Evolutionary conservation across 1,139 yeast genomes (phyloP).

Genomic region (Magnusiomyces fungicola): DNA sequence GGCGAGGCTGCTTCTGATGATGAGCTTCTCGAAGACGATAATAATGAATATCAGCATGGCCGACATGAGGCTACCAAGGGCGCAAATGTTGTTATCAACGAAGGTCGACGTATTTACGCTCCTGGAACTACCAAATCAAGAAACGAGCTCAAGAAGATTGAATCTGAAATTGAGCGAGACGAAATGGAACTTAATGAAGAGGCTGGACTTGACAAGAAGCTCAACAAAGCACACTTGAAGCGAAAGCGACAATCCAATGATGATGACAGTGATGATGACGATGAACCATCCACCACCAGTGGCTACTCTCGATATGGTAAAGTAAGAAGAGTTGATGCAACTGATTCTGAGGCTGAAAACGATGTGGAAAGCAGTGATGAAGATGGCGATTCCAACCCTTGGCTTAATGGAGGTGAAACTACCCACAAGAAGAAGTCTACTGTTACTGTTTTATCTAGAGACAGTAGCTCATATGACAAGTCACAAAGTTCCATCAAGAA

Average conservation of each 20-base stretch:
- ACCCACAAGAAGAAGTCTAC: conserved; percentile 45
- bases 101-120: conserved; percentile 77
- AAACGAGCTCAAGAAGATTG: conserved; percentile 38
- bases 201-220: conserved; percentile 36
- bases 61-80: too few species aligned
- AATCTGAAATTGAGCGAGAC: conserved; percentile 34
- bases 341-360: conserved; percentile 10
- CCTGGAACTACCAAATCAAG: conserved; percentile 52
- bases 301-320: not conserved
- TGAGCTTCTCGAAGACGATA: conserved; percentile 33
- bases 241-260: conserved; percentile 12
- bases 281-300: not conserved
- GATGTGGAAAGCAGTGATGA: conserved; percentile 20
- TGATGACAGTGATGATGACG: conserved; percentile 15
- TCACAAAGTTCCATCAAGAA: conserved; percentile 44
- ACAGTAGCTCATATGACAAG: conserved; percentile 45
- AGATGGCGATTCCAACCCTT: conserved; percentile 49
- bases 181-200: conserved; percentile 54
- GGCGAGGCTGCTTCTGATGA: conserved; percentile 31
- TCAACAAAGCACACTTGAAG: conserved; percentile 11
- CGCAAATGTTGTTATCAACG: conserved; percentile 39
- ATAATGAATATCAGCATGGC: conserved; percentile 41
- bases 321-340: not conserved
- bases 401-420: conserved; percentile 46
- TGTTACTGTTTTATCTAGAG: conserved; percentile 48